These are phyloP conservation scores for Neurospora sublineolata DNA, from an alignment of 495 filamentous ascomycete genomes.

Conservation along the genomic window DNA sequence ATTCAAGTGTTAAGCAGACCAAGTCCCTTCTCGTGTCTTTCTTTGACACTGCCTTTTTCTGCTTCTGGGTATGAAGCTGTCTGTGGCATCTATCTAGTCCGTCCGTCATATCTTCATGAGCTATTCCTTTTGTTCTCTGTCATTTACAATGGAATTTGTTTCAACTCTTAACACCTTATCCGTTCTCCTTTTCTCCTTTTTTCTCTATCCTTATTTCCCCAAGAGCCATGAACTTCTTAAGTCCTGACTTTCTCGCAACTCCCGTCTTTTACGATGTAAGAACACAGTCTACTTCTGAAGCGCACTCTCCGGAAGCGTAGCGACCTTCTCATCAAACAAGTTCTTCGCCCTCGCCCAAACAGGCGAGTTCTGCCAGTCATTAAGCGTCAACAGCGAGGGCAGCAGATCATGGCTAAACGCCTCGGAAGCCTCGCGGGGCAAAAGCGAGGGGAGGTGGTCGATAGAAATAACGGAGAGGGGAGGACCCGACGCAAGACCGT, in stretches of 20 bases:
- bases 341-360: conserved; percentile 81
- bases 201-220: neutral
- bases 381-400: conserved; percentile 66
- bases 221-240: no score
- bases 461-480: conserved; percentile 71
- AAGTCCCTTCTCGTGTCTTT: neutral
- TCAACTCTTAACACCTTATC: neutral
- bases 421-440: conserved; percentile 81
- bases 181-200: neutral
- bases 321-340: conserved; percentile 76
- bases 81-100: neutral
- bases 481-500: conserved; percentile 42
- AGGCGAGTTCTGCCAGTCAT: conserved; percentile 55
- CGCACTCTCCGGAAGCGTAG: conserved; percentile 49
- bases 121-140: neutral
- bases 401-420: conserved; percentile 69
- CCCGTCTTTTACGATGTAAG: no score
- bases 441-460: conserved; percentile 78
- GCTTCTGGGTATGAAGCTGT: neutral
- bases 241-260: no score
- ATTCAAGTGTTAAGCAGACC: neutral
- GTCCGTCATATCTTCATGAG: neutral
- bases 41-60: neutral
- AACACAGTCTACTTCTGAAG: conserved; percentile 20
- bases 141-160: neutral